A percentile compares a stretch with the other conserved stretches of the same genome.
Evolutionary conservation across 2,329 filamentous ascomycete genomes (phyloP).

Genomic region (Chaetomium globosum): DNA sequence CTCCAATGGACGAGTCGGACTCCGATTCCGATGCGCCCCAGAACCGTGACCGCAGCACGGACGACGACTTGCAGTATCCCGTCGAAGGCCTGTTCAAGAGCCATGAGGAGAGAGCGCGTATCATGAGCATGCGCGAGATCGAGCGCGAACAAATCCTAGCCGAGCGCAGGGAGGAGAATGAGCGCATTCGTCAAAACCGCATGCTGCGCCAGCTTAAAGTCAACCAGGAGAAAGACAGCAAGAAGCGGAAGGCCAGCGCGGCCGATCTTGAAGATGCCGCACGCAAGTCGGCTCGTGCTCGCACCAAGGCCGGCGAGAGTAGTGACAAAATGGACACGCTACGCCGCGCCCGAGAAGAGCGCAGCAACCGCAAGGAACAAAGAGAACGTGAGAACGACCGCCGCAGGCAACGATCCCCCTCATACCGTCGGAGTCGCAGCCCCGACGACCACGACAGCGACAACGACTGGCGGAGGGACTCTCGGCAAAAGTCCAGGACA

Average conservation of each 20-base stretch:
- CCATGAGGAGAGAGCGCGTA: slow-evolving; percentile 72
- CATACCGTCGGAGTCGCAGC: slow-evolving; percentile 49
- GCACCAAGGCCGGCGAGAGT: slow-evolving; percentile 69
- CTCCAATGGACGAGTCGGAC: slow-evolving; percentile 86
- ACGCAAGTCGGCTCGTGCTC: slow-evolving; percentile 72
- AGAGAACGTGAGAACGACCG: slow-evolving; percentile 66
- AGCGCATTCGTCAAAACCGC: slow-evolving; percentile 78
- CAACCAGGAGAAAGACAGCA: slow-evolving; percentile 65
- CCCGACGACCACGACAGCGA: slow-evolving; percentile 75
- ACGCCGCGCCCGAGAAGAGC: slow-evolving; percentile 64
- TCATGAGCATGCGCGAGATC: slow-evolving; percentile 85
- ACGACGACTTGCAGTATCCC: slow-evolving; percentile 70
- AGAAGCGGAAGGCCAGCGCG: slow-evolving; percentile 76
- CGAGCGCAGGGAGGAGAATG: slow-evolving; percentile 80
- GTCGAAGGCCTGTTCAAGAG: slow-evolving; percentile 84
- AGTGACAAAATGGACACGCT: slow-evolving; percentile 73
- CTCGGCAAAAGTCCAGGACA: slow-evolving; percentile 53
- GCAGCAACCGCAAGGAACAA: slow-evolving; percentile 65
- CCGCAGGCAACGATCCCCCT: slow-evolving; percentile 52
- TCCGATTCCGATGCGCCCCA: slow-evolving; percentile 69
- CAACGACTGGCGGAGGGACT: slow-evolving; percentile 65
- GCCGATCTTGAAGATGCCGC: slow-evolving; percentile 78
- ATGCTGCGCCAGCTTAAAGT: slow-evolving; percentile 76
- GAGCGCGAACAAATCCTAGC: slow-evolving; percentile 88
- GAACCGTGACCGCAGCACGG: slow-evolving; percentile 48